Evolutionary conservation across 345 rosid species (phyloP), one percentile per base, ranked within the genome.

Genomic region (Moricandia arvensis): DNA sequence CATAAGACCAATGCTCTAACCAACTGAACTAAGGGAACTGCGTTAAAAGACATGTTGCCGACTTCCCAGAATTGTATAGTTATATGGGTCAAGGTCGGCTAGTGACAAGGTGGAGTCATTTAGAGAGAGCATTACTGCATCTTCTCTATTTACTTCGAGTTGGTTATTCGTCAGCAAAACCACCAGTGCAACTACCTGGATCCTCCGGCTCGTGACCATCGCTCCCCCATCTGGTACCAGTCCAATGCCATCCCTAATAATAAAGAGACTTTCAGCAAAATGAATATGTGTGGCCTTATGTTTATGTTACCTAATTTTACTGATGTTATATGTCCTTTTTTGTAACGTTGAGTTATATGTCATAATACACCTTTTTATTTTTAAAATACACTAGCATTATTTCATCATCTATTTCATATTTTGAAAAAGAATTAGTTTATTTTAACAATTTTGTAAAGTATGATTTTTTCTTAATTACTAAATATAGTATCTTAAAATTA

Each of bases 161-260:
- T 41, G 15, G 47, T 41, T 41, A 43, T 12, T 43, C 15, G 49
- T 4, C 15, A 12, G 15, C 6, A 49, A 60, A 49, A 35, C 54
- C 62, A 68, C 55, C 51, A 67, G 13, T 0, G 61, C 62, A 68
- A 35, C 30, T 49, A 60, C 31, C 31, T 34, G 73, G 73, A 73
- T 75, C 54, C 51, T 24, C 73, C 38, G 18, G 30, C 59, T 12
- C 41, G 8, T 59, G 73, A 75, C 79, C 68, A 75, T 53, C 41
- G 30, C 67, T 4, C 73, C 79, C 45, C n/a, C n/a, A 5, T 38
- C 13, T 9, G 13, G 45, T 4, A 38, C 45, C n/a, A 11, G 45
- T 38, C 45, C 13, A 38, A 13, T 13, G 45, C 45, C 45, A 38
- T 38, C 45, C 4, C 45, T 10, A 38, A 38, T 38, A 43, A 43